Conservation (phyloP, 371 early-diverging fungal species). For the Mucor mucedo region DNA sequence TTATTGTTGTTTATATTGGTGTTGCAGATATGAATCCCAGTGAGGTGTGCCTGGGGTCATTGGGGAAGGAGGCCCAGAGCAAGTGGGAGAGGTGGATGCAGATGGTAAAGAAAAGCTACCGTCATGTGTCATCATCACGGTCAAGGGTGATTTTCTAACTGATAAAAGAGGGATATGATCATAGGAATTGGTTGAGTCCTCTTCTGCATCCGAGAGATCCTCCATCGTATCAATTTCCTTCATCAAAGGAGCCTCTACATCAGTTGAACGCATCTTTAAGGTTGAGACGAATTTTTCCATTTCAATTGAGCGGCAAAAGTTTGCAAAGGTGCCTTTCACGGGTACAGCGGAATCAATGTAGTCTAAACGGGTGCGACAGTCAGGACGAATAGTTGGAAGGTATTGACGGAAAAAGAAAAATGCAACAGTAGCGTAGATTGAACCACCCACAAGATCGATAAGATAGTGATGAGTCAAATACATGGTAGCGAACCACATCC, state of each 20-base stretch:
- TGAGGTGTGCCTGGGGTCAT: slow-evolving; percentile 38
- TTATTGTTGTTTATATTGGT: slow-evolving; percentile 1
- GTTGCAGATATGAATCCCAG: slow-evolving; percentile 12
- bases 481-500: slow-evolving; percentile 84
- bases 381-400: slow-evolving; percentile 45
- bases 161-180: slow-evolving; percentile 27
- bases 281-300: slow-evolving; percentile 21
- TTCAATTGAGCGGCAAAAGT: slow-evolving; percentile 26
- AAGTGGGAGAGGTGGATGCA: slow-evolving; percentile 31
- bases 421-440: slow-evolving; percentile 63
- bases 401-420: slow-evolving; percentile 50
- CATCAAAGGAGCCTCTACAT: slow-evolving; percentile 8
- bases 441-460: slow-evolving; percentile 74
- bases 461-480: slow-evolving; percentile 81
- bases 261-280: neutral
- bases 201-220: slow-evolving; percentile 1
- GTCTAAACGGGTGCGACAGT: slow-evolving; percentile 29
- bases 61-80: slow-evolving; percentile 43
- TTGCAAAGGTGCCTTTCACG: slow-evolving; percentile 12
- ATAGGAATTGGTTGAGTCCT: slow-evolving; percentile 8
- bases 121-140: neutral
- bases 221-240: neutral
- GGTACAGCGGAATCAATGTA: slow-evolving; percentile 17
- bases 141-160: slow-evolving; percentile 4
- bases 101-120: slow-evolving; percentile 14